Percentiles rank a stretch among this genome's conserved stretches.
phyloP scores from a whole-genome alignment of 202 grass and related monocot genomes.

The Elaeis oleifera region DNA sequence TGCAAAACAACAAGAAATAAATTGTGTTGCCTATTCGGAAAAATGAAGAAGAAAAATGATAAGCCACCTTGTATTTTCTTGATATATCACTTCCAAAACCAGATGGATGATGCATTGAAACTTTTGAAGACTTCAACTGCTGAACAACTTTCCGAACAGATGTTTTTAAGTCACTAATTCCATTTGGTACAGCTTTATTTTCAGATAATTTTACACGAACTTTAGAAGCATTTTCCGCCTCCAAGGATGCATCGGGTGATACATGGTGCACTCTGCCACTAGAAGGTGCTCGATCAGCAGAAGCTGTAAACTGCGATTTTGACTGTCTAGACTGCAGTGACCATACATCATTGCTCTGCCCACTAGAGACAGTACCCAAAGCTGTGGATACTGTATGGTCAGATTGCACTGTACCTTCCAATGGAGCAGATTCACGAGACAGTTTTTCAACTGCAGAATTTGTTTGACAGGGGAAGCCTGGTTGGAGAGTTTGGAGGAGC shows the following conservation, averaged over 20 bases:
- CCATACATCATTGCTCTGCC: background rate
- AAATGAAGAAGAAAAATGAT: background rate
- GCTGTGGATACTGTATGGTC: background rate
- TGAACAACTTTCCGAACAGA: slow-evolving; percentile 17
- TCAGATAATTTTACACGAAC: slow-evolving; percentile 5
- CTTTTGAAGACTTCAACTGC: slow-evolving; percentile 18
- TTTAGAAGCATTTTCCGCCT: slow-evolving; percentile 1
- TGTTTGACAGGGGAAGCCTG: background rate
- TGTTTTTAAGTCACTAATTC: slow-evolving; percentile 2
- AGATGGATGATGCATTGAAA: slow-evolving; percentile 2
- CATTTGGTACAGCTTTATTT: background rate
- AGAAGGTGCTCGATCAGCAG: slow-evolving; percentile 6
- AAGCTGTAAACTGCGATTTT: background rate
- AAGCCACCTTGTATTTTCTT: slow-evolving; percentile 11
- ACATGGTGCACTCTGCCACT: background rate
- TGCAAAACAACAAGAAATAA: background rate
- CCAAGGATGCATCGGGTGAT: slow-evolving; percentile 2
- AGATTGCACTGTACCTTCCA: background rate
- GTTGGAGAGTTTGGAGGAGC: background rate
- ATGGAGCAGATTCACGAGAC: background rate
- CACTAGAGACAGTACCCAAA: background rate
- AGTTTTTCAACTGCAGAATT: background rate
- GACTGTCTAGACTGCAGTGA: slow-evolving; percentile 3
- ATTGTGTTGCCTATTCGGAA: background rate
- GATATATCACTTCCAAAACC: slow-evolving; percentile 8